Percentiles rank a stretch among this genome's conserved stretches.
phyloP scores from a whole-genome alignment of 345 rosid genomes.

The Linum usitatissimum region DNA sequence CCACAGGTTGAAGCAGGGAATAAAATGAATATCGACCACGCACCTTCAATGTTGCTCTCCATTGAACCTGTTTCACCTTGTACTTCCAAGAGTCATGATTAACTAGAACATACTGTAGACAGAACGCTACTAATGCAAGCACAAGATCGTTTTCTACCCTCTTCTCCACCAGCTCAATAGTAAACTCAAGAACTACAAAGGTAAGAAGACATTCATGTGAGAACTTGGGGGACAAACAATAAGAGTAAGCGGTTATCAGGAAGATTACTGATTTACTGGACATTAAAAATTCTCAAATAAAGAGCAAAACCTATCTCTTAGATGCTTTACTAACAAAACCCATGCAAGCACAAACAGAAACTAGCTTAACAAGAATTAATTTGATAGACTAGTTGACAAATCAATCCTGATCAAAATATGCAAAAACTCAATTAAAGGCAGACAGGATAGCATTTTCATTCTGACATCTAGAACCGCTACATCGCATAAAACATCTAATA shows the following conservation, averaged over 20 bases:
- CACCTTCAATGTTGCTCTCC: conserved; percentile 82
- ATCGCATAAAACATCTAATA: not conserved
- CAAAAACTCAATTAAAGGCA: not conserved
- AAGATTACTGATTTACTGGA: not conserved
- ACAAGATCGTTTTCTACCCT: conserved; percentile 62
- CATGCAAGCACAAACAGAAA: not conserved
- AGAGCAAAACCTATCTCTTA: not conserved
- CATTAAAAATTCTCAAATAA: not conserved
- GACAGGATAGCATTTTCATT: not conserved
- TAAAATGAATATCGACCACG: not conserved
- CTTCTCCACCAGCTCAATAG: conserved; percentile 62
- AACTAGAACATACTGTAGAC: conserved; percentile 69
- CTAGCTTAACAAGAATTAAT: not conserved
- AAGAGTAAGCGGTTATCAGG: not conserved
- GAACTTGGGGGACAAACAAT: not conserved
- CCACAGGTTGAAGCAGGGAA: conserved; percentile 3
- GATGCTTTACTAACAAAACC: too few relatives aligned
- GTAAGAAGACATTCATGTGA: conserved; percentile 20
- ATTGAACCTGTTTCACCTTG: conserved; percentile 51
- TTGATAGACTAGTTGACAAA: not conserved
- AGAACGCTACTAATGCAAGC: conserved; percentile 54
- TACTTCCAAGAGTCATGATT: conserved; percentile 82
- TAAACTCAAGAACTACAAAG: conserved; percentile 74
- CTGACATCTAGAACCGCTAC: not conserved
- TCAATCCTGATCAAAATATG: not conserved